Percentiles rank a stretch among this genome's conserved stretches.
Conservation (phyloP, 83 land plant genomes). For the Larix sibirica region DNA sequence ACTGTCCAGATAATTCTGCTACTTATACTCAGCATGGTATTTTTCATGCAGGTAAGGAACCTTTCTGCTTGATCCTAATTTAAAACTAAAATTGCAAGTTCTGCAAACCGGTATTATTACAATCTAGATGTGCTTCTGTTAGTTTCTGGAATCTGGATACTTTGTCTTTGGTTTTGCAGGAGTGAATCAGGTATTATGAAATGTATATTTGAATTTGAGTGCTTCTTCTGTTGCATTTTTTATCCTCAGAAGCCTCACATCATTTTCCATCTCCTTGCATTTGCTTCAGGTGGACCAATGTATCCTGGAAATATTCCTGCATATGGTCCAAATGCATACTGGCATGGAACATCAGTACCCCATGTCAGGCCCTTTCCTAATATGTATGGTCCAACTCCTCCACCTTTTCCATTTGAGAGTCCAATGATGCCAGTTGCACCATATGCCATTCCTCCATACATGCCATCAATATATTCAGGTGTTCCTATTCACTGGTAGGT, state of each 20-base stretch:
- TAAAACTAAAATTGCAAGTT: not conserved
- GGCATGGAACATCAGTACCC: slow-evolving; percentile 57
- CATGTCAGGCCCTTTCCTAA: slow-evolving; percentile 41
- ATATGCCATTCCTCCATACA: slow-evolving; percentile 54
- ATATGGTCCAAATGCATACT: slow-evolving; percentile 42
- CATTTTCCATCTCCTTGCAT: not conserved
- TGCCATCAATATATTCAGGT: slow-evolving; percentile 64
- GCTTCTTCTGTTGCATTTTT: not conserved
- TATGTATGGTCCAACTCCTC: slow-evolving; percentile 52
- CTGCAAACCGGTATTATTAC: not conserved
- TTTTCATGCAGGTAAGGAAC: slow-evolving; percentile 53
- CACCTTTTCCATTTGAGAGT: slow-evolving; percentile 59
- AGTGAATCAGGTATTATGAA: not conserved
- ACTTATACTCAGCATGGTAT: slow-evolving; percentile 40
- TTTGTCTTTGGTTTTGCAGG: not conserved
- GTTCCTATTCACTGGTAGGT: slow-evolving; percentile 42
- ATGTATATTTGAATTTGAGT: not conserved
- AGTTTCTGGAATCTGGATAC: not conserved
- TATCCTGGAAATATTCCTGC: slow-evolving; percentile 45
- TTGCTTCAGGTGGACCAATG: slow-evolving; percentile 23
- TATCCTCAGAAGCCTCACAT: too few relatives aligned
- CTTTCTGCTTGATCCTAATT: not conserved
- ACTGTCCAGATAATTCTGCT: slow-evolving; percentile 53
- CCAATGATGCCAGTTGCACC: slow-evolving; percentile 55
- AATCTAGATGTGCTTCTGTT: not conserved